Conservation (phyloP, 768 basidiomycete species). For the Clavaria fumosa region DNA sequence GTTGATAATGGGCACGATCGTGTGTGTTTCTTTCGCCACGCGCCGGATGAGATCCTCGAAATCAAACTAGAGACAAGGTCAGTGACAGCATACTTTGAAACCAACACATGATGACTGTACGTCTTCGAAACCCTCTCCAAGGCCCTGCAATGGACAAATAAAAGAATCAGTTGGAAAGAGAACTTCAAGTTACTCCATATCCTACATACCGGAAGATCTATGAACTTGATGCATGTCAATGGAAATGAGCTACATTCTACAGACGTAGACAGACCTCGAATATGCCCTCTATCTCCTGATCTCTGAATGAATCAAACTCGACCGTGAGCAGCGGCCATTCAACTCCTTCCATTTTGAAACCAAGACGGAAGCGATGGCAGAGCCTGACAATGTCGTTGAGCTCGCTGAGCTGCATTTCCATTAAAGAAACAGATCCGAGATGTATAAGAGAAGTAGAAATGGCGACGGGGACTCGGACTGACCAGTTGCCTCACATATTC, state of each 20-base stretch:
- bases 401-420: not conserved
- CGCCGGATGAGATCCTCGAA: conserved; percentile 1
- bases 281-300: conserved; percentile 1
- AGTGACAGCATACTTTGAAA: too few relatives aligned
- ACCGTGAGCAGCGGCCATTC: conserved; percentile 2
- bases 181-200: not conserved
- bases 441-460: not conserved
- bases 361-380: conserved; percentile 3
- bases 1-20: conserved; percentile 2
- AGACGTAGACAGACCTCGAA: not conserved
- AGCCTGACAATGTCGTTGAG: conserved; percentile 6
- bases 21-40: not conserved
- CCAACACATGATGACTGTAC: too few relatives aligned
- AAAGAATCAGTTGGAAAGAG: not conserved
- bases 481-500: not conserved
- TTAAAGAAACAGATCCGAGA: not conserved
- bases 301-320: conserved; percentile 3
- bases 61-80: not conserved
- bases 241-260: not conserved
- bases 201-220: conserved; percentile 3
- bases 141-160: not conserved
- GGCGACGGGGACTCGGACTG: not conserved
- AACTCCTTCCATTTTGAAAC: not conserved
- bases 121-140: conserved; percentile 2
- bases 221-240: not conserved